Evolutionary conservation across 1,284 basidiomycete species (phyloP).

Genomic region (Austropuccinia psidii): DNA sequence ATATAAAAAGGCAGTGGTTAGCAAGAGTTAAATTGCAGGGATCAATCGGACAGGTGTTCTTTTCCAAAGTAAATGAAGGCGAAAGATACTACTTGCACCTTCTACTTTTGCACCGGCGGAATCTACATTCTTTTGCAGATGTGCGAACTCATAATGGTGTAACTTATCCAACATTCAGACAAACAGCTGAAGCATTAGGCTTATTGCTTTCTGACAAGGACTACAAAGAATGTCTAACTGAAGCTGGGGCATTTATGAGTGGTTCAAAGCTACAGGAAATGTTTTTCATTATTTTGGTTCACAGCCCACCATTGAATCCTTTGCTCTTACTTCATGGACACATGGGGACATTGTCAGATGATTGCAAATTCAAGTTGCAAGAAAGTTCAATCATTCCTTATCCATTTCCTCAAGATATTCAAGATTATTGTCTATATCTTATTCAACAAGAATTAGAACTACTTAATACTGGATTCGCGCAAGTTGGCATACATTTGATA

Average conservation of each 20-base stretch:
- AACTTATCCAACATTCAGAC: not conserved
- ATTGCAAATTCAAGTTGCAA: not conserved
- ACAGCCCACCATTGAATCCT: not conserved
- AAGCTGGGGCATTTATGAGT: not conserved
- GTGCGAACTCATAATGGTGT: not conserved
- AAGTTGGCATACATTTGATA: too few species aligned
- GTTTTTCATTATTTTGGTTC: not conserved
- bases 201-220: not conserved
- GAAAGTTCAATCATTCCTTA: too few species aligned
- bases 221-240: not conserved
- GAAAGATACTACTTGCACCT: conserved; percentile 50
- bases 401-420: too few species aligned
- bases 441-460: too few species aligned
- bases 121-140: not conserved
- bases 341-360: not conserved
- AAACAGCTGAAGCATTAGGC: not conserved
- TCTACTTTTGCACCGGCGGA: conserved; percentile 37
- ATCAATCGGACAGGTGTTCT: conserved; percentile 46
- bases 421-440: too few species aligned
- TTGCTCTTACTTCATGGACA: not conserved
- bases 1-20: too few species aligned
- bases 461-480: too few species aligned
- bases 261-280: not conserved
- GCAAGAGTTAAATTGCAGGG: not conserved
- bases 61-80: conserved; percentile 47